Conservation (phyloP, 192 early-diverging fungal species). For the Gamsiella multidivaricata region DNA sequence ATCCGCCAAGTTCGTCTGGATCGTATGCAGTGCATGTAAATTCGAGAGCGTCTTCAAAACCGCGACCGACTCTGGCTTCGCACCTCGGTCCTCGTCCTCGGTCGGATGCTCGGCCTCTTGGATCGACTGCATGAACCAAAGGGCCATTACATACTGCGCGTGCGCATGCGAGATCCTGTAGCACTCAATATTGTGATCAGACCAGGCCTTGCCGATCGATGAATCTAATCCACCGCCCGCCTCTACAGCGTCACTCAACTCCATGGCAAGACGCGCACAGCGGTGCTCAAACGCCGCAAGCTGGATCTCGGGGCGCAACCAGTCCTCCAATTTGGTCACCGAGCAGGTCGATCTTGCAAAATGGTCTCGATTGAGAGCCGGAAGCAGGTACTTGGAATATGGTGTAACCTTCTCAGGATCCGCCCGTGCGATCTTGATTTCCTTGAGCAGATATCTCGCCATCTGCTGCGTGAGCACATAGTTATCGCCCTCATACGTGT, state of each 20-base stretch:
- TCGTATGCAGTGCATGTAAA: conserved; percentile 52
- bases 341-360: conserved; percentile 26
- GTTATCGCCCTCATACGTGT: conserved; percentile 88
- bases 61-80: conserved; percentile 20
- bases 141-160: conserved; percentile 62
- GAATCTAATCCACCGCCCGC: conserved; percentile 18
- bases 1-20: conserved; percentile 50
- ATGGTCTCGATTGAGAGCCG: conserved; percentile 3
- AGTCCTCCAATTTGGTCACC: conserved; percentile 47
- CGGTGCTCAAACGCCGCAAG: conserved; percentile 63
- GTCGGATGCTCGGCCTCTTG: conserved; percentile 30
- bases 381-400: conserved; percentile 39
- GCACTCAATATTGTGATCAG: conserved; percentile 59
- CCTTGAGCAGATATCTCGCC: conserved; percentile 74
- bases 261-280: conserved; percentile 55
- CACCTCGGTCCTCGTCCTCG: conserved; percentile 16
- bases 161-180: conserved; percentile 63
- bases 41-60: conserved; percentile 43
- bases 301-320: conserved; percentile 53
- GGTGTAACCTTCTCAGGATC: conserved; percentile 42
- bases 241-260: conserved; percentile 55
- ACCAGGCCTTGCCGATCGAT: conserved; percentile 36
- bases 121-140: conserved; percentile 60
- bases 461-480: conserved; percentile 89
- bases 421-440: conserved; percentile 40